Evolutionary conservation across 108 stramenopile species (phyloP).

Genomic region (Asterionellopsis glacialis): DNA sequence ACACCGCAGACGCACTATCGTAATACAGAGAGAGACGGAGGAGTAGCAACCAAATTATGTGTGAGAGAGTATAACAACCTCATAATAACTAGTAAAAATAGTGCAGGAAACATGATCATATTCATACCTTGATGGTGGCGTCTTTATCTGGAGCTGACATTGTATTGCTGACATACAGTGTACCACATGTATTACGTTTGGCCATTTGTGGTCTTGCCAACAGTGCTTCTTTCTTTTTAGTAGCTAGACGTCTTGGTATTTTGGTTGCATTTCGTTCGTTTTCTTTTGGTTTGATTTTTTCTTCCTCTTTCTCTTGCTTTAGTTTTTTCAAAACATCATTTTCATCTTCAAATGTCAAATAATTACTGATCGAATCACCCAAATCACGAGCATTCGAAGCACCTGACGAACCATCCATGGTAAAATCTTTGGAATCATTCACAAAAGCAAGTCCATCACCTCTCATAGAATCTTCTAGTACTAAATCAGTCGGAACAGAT

Average conservation of each 20-base stretch:
- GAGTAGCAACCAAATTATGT: constrained; percentile 4
- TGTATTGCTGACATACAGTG: constrained; percentile 81
- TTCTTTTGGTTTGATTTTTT: not conserved
- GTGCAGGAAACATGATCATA: constrained; percentile 4
- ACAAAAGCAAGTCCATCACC: too few species aligned
- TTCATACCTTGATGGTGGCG: constrained; percentile 84
- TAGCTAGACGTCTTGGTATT: not conserved
- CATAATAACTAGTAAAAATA: not conserved
- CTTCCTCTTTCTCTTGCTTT: constrained; percentile 3
- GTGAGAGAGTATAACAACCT: not conserved
- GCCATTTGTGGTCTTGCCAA: not conserved
- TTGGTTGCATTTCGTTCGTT: not conserved
- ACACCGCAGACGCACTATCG: constrained; percentile 86
- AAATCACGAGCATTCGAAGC: too few species aligned
- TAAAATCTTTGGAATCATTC: too few species aligned
- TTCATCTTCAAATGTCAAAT: too few species aligned
- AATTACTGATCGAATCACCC: too few species aligned
- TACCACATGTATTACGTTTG: constrained; percentile 85
- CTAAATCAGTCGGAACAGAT: too few species aligned
- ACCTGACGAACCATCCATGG: too few species aligned
- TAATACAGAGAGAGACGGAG: not conserved
- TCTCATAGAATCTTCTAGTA: too few species aligned
- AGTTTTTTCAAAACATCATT: not conserved
- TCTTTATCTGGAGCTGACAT: constrained; percentile 93
- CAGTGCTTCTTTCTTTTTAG: constrained; percentile 6